Percentiles rank a stretch among this genome's conserved stretches.
Evolutionary conservation across 192 early-diverging fungal species (phyloP).

Genomic region (Coemansia sp.): DNA sequence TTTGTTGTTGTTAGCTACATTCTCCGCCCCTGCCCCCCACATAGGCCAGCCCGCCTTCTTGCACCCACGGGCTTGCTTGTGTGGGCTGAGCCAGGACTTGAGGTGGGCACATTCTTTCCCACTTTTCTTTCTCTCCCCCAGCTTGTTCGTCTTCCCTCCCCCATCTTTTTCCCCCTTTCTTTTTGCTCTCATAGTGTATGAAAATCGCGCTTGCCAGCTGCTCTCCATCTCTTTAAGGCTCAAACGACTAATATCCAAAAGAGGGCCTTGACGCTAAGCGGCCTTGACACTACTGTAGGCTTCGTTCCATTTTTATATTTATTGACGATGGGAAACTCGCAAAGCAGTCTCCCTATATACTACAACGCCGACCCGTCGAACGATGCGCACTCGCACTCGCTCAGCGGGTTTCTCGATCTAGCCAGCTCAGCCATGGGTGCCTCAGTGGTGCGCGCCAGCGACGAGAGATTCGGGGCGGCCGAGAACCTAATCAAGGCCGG

Average conservation of each 20-base stretch:
- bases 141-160: neutral
- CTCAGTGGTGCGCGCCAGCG: slow-evolving; percentile 70
- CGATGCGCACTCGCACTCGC: slow-evolving; percentile 37
- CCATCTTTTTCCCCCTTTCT: neutral
- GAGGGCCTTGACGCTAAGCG: neutral
- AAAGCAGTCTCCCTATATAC: slow-evolving; percentile 49
- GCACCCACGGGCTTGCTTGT: neutral
- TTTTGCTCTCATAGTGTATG: neutral
- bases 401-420: slow-evolving; percentile 58
- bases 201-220: neutral
- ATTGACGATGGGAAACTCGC: slow-evolving; percentile 47
- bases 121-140: neutral
- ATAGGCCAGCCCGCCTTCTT: neutral
- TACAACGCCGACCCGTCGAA: slow-evolving; percentile 54
- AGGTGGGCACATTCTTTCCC: neutral
- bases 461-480: slow-evolving; percentile 86
- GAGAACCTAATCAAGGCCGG: slow-evolving; percentile 65
- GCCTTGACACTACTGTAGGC: neutral
- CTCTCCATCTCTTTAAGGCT: neutral
- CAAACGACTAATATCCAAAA: neutral
- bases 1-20: neutral
- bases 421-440: slow-evolving; percentile 66
- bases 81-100: neutral
- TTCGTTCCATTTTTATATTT: neutral
- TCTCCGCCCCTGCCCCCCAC: neutral